These are phyloP conservation scores for Hirschfeldia incana DNA, from an alignment of 345 rosid species.

Conservation along the genomic window DNA sequence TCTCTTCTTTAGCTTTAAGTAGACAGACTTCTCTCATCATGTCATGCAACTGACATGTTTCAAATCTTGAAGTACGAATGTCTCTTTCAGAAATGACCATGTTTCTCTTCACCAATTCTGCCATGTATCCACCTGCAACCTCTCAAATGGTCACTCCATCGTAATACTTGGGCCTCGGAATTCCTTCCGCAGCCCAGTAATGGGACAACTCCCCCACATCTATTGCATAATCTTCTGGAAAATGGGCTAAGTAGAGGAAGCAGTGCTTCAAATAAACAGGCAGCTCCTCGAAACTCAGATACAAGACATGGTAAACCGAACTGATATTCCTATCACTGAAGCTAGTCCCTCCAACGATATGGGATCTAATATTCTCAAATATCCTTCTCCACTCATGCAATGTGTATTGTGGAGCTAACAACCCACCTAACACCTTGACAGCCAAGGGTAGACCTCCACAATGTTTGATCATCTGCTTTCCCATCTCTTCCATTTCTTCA, in stretches of 20 bases:
- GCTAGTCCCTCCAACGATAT: not conserved
- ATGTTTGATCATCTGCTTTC: too few relatives aligned
- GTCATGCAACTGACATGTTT: too few relatives aligned
- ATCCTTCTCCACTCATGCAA: not conserved
- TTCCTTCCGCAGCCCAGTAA: not conserved
- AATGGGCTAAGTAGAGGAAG: not conserved
- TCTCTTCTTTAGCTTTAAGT: too few relatives aligned
- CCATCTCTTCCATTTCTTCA: too few relatives aligned
- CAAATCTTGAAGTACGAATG: too few relatives aligned
- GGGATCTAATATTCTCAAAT: not conserved
- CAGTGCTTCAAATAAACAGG: not conserved
- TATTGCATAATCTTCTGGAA: too few relatives aligned
- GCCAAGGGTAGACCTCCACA: too few relatives aligned
- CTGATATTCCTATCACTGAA: not conserved
- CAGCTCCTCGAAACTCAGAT: not conserved
- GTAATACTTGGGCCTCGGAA: not conserved
- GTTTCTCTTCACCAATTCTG: too few relatives aligned
- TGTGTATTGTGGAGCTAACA: not conserved
- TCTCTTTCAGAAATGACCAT: too few relatives aligned
- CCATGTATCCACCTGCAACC: not conserved
- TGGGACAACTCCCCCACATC: too few relatives aligned
- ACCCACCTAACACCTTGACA: not conserved
- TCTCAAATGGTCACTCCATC: not conserved
- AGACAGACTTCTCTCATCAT: too few relatives aligned
- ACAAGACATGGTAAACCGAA: not conserved